Evolutionary conservation across 768 basidiomycete genomes (phyloP).

Genomic region (Gymnopilus dilepis): DNA sequence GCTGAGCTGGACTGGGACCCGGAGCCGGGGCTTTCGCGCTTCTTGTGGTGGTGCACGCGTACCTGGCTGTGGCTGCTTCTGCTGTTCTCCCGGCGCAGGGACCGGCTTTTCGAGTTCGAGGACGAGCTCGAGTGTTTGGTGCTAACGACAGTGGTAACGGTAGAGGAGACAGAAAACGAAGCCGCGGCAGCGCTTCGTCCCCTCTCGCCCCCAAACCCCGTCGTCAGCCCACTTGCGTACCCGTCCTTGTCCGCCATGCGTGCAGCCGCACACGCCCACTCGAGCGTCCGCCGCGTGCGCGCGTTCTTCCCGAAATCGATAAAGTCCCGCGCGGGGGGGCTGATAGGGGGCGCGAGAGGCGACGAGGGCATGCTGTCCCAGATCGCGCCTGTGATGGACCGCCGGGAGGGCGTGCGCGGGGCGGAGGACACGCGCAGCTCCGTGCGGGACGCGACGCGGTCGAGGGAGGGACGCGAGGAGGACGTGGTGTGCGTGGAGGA

Average conservation of each 20-base stretch:
- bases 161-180: neutral
- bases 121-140: neutral
- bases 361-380: slow-evolving; percentile 70
- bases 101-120: neutral
- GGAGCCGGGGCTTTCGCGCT: neutral
- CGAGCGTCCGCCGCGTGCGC: slow-evolving; percentile 61
- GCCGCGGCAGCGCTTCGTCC: no score
- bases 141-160: no score
- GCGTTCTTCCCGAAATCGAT: slow-evolving; percentile 53
- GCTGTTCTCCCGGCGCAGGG: slow-evolving; percentile 7
- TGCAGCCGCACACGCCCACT: slow-evolving; percentile 77
- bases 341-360: slow-evolving; percentile 58
- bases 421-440: slow-evolving; percentile 45
- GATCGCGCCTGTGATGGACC: slow-evolving; percentile 41
- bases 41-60: slow-evolving; percentile 1
- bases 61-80: slow-evolving; percentile 5
- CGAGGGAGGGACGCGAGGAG: slow-evolving; percentile 54
- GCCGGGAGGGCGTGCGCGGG: slow-evolving; percentile 47
- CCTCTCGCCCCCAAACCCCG: slow-evolving; percentile 22
- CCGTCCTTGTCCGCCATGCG: slow-evolving; percentile 51
- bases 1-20: no score
- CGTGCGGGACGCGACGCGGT: slow-evolving; percentile 60
- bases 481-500: slow-evolving; percentile 32
- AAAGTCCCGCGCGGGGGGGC: slow-evolving; percentile 53
- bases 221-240: slow-evolving; percentile 22